phyloP scores from a whole-genome alignment of 345 rosid species.

The Linum lewisii region DNA sequence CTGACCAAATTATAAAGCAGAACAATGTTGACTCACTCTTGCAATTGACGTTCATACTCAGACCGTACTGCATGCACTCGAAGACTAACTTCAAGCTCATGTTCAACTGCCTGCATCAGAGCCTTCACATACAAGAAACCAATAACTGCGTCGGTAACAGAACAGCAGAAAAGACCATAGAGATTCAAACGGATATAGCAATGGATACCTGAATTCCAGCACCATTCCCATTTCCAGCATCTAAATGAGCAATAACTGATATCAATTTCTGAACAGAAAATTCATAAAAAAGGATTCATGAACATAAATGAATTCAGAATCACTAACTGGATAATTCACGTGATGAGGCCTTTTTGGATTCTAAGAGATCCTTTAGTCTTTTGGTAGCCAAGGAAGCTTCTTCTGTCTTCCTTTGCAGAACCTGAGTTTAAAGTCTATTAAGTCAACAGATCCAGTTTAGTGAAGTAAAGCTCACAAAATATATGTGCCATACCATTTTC shows the following conservation, averaged over 20 bases:
- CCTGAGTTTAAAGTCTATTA: constrained; percentile 30
- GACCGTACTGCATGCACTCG: constrained; percentile 91
- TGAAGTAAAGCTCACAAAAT: constrained; percentile 8
- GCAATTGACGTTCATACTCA: constrained; percentile 81
- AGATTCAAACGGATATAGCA: background rate
- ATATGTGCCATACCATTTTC: constrained; percentile 71
- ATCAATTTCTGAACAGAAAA: background rate
- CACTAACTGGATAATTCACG: constrained; percentile 45
- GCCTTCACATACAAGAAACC: constrained; percentile 34
- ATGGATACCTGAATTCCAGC: constrained; percentile 71
- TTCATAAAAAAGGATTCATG: constrained; percentile 3
- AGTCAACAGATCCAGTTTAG: constrained; percentile 3
- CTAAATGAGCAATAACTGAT: constrained; percentile 16
- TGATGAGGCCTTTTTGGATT: constrained; percentile 62
- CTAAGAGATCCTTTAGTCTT: constrained; percentile 85
- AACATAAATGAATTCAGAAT: constrained; percentile 10
- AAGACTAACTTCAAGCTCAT: constrained; percentile 88
- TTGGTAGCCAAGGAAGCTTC: constrained; percentile 95
- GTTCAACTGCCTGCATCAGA: constrained; percentile 81
- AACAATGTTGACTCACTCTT: constrained; percentile 58
- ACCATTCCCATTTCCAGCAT: constrained; percentile 52
- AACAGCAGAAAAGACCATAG: background rate
- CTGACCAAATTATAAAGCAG: background rate
- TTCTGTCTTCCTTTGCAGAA: constrained; percentile 93
- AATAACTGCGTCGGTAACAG: constrained; percentile 8